Evolutionary conservation across 2,329 filamentous ascomycete genomes (phyloP), one percentile per base, ranked within the genome.

Genomic region (Scedosporium apiospermum): DNA sequence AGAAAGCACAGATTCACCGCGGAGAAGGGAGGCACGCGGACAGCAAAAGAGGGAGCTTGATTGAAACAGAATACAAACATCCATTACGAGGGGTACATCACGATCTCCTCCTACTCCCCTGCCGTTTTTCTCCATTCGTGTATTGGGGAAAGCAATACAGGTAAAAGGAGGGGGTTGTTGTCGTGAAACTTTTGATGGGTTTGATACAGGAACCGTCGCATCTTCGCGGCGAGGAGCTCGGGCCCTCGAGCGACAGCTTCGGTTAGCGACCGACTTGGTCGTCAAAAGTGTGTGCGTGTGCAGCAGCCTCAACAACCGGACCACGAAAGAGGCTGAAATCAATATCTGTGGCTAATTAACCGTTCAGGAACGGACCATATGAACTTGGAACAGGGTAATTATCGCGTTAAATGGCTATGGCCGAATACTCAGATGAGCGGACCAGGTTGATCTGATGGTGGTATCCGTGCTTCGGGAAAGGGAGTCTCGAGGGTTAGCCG

Each of bases 151-250:
- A 14, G 55, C 26, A 57, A 30, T 23, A 30, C 27, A 49, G 44
- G 44, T 16, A 18, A 49, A 14, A 49, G 51, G 23, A 57, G 14
- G 51, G 18, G 51, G 51, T 23, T 26, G 18, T 14, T 34, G 58
- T 46, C 41, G 58, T 60, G 58, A 60, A 60, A 60, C 58, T 42
- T 46, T 46, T 44, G 58, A 9, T 21, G 41, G 10, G 58, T 27
- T 60, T 60, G 58, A 60, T 42, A 60, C 58, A 60, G 58, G 38
- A 34, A 46, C 58, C 58, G 58, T 60, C 58, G 58, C 58, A 60
- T 60, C 18, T 60, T 46, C 27, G 58, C n/a, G 16, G n/a, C 38
- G 2, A 18, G 38, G n/a, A 58, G 57, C 57, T 58, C 57, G 57
- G 57, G 57, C 57, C 57, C 30, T 42, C n/a, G 30, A 7, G 38